Conservation (phyloP, 345 rosid species). For the Gossypium arboreum region DNA sequence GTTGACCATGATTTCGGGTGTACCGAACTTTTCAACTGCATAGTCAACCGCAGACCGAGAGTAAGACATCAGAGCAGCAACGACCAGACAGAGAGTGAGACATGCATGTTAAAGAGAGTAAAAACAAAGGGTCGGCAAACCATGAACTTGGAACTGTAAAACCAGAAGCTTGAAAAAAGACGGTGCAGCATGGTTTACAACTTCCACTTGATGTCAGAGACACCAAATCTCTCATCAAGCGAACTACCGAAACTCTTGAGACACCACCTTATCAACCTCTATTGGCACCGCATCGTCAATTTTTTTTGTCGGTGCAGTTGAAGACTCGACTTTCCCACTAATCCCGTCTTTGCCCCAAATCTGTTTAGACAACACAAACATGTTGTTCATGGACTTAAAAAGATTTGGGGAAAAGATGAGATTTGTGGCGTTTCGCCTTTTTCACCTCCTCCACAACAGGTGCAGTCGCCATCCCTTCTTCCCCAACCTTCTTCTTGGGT, state of each 20-base stretch:
- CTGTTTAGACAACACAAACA: not conserved
- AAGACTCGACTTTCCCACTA: not conserved
- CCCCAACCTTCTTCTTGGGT: not conserved
- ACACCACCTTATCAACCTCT: not conserved
- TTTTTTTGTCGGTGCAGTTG: not conserved
- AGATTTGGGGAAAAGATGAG: not conserved
- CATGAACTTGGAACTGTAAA: not conserved
- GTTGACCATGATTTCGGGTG: constrained; percentile 69
- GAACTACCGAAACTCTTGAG: not conserved
- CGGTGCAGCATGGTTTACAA: not conserved
- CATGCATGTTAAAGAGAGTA: not conserved
- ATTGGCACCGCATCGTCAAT: not conserved
- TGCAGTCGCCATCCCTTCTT: not conserved
- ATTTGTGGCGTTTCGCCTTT: not conserved
- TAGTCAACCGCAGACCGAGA: constrained; percentile 56
- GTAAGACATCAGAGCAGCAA: not conserved
- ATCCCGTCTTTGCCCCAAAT: not conserved
- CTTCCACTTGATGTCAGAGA: not conserved
- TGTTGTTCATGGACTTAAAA: not conserved
- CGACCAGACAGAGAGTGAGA: not conserved
- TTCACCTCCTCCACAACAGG: not conserved
- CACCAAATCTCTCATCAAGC: not conserved
- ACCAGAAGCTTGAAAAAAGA: not conserved
- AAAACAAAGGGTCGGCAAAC: not conserved
- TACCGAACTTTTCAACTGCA: constrained; percentile 48